Percentiles rank a stretch among this genome's conserved stretches.
phyloP scores from a whole-genome alignment of 2,329 filamentous ascomycete species.

The Cladorrhinum sp. region DNA sequence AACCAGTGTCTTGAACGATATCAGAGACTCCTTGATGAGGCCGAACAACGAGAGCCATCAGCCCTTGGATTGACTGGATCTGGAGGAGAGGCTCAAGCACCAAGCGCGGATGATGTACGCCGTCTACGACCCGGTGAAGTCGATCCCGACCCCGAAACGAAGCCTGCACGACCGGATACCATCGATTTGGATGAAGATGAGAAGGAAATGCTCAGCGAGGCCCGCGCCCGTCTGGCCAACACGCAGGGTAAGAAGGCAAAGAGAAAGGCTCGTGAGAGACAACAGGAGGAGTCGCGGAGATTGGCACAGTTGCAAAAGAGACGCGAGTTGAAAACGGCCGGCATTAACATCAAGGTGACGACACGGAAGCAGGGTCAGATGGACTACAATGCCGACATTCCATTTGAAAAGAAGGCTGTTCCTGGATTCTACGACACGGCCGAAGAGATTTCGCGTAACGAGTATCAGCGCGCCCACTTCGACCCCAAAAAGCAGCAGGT shows the following conservation, averaged over 20 bases:
- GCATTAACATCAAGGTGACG: conserved; percentile 95
- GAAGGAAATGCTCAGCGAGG: conserved; percentile 99
- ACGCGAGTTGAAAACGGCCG: conserved; percentile 92
- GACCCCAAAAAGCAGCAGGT: conserved; percentile 91
- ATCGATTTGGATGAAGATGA: conserved; percentile 98
- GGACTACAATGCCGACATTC: conserved; percentile 99
- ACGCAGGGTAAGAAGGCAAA: conserved; percentile 99
- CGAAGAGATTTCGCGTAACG: conserved; percentile 78
- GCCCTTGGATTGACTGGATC: conserved; percentile 81
- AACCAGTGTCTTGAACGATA: conserved; percentile 97
- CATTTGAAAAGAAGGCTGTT: conserved; percentile 89
- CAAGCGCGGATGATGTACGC: conserved; percentile 88
- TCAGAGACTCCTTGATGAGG: conserved; percentile 93
- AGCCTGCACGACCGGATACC: conserved; percentile 91
- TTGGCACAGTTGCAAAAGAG: conserved; percentile 91
- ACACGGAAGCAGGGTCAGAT: conserved; percentile 94
- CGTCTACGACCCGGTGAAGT: conserved; percentile 86
- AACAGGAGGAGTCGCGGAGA: conserved; percentile 89
- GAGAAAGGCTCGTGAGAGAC: conserved; percentile 90
- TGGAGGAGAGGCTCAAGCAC: conserved; percentile 81
- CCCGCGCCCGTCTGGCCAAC: conserved; percentile 91
- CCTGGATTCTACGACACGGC: conserved; percentile 90
- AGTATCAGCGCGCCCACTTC: conserved; percentile 78
- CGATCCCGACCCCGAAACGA: conserved; percentile 95
- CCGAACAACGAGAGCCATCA: conserved; percentile 80